Evolutionary conservation across 345 rosid species (phyloP).

Genomic region (Pugionium cornutum): DNA sequence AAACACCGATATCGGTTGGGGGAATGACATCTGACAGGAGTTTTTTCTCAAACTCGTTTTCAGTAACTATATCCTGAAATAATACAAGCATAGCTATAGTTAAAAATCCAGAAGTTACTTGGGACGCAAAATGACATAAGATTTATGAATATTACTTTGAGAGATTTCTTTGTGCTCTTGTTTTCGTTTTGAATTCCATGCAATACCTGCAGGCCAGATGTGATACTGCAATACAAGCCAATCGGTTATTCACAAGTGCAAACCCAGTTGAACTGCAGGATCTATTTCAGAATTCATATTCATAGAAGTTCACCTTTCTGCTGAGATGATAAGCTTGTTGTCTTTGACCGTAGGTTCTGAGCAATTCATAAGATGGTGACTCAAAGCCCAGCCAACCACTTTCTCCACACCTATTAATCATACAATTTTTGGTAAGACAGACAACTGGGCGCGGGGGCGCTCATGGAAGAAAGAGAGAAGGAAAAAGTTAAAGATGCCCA

Average conservation of each 20-base stretch:
- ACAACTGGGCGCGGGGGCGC: neutral
- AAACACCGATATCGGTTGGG: slow-evolving; percentile 87
- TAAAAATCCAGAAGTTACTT: neutral
- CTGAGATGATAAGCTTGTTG: slow-evolving; percentile 60
- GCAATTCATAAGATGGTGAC: slow-evolving; percentile 72
- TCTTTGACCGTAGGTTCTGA: slow-evolving; percentile 59
- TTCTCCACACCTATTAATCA: slow-evolving; percentile 74
- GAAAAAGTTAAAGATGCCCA: slow-evolving; percentile 39
- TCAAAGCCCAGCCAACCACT: slow-evolving; percentile 87
- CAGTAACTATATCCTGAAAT: slow-evolving; percentile 87
- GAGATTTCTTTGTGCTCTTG: slow-evolving; percentile 77
- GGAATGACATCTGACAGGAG: slow-evolving; percentile 95
- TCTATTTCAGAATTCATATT: slow-evolving; percentile 2
- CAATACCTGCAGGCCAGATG: slow-evolving; percentile 62
- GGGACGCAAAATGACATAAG: neutral
- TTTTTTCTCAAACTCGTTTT: slow-evolving; percentile 97
- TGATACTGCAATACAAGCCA: slow-evolving; percentile 54
- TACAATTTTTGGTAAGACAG: slow-evolving; percentile 18
- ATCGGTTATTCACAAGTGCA: slow-evolving; percentile 9
- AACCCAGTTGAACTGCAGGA: neutral
- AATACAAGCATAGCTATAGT: slow-evolving; percentile 6
- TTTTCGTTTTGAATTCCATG: slow-evolving; percentile 63
- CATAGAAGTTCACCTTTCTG: slow-evolving; percentile 59
- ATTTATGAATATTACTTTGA: slow-evolving; percentile 53
- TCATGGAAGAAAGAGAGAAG: slow-evolving; percentile 19